Evolutionary conservation across 306 rosid genomes (phyloP).

Genomic region (Pyrus communis): DNA sequence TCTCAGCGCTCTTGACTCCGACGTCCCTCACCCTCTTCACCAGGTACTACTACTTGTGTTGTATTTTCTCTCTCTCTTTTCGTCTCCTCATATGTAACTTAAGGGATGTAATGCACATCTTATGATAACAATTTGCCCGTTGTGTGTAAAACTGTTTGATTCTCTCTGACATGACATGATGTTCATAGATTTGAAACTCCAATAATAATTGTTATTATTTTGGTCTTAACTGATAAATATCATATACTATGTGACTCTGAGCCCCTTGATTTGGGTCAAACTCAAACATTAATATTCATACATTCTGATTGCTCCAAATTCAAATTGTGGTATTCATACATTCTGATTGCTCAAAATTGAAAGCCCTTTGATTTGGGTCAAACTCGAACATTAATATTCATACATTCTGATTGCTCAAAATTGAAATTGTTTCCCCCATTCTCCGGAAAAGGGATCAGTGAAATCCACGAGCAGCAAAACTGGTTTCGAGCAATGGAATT

Average conservation of each 20-base stretch:
- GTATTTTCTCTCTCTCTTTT: not conserved
- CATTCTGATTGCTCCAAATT: not conserved
- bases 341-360: not conserved
- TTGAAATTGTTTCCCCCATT: conserved; percentile 5
- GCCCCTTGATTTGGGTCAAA: not conserved
- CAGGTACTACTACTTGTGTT: conserved; percentile 33
- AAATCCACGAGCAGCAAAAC: conserved; percentile 22
- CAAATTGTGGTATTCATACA: not conserved
- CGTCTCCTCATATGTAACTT: too few species aligned
- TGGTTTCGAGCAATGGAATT: conserved; percentile 62
- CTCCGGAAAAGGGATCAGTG: conserved; percentile 44
- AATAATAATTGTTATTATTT: not conserved
- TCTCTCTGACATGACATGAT: not conserved
- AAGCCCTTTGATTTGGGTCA: not conserved
- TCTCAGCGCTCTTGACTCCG: conserved; percentile 42
- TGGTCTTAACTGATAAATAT: not conserved
- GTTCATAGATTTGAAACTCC: not conserved
- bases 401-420: not conserved
- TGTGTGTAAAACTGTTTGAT: not conserved
- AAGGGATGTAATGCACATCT: too few species aligned
- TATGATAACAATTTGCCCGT: not conserved
- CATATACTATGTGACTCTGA: not conserved
- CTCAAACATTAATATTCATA: not conserved
- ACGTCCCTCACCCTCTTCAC: conserved; percentile 33
- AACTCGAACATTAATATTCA: too few species aligned